Base-by-base conservation (phyloP, 768 basidiomycete genomes). In the Bullera alba region DNA sequence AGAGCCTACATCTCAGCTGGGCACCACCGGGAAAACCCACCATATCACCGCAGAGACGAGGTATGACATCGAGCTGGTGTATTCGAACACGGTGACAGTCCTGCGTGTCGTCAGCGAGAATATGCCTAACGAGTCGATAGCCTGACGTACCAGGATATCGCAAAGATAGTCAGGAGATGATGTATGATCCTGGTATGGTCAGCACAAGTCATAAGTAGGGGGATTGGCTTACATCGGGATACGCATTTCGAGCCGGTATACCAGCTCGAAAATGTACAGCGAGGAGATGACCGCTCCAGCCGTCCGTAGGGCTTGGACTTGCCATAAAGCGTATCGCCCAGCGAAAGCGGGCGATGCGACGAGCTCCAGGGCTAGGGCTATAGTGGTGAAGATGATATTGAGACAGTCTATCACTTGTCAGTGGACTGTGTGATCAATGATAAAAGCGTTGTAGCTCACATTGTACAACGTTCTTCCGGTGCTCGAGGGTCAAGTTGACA, bases 241-340 rank as follows among this genome's bases (percentile, higher is more conserved):
- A 6, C 63, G 50, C 63, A 61, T 61, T 12, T 54, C 48, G 30
- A 65, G 46, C n/a, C 63, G 48, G 42, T 51, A 61, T 7, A 61
- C 42, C 32, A 65, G 45, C 36, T 65, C 63, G 37, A 61, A 65
- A 34, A 56, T 41, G 48, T 65, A 65, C 8, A 61, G 37, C 15
- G 42, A 41, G 5, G 48, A 55, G 1, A 56, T 51, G 22, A 61
- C n/a, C 5, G 53, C 52, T 21, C 53, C 60, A 7, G 48, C 56
- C 1, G 55, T 44, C 7, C 63, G 45, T 3, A 61, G 38, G 15
- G 35, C 41, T 34, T 50, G 44, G 23, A 65, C 27, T 43, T 53
- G 53, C 42, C 39, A 56, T 5, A 54, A 25, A n/a, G 34, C 12
- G 48, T 58, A 65, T 10, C 48, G 23, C 1, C 50, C 51, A 6